Evolutionary conservation across 2,329 filamentous ascomycete species (phyloP).

Genomic region (Nemania sp.): DNA sequence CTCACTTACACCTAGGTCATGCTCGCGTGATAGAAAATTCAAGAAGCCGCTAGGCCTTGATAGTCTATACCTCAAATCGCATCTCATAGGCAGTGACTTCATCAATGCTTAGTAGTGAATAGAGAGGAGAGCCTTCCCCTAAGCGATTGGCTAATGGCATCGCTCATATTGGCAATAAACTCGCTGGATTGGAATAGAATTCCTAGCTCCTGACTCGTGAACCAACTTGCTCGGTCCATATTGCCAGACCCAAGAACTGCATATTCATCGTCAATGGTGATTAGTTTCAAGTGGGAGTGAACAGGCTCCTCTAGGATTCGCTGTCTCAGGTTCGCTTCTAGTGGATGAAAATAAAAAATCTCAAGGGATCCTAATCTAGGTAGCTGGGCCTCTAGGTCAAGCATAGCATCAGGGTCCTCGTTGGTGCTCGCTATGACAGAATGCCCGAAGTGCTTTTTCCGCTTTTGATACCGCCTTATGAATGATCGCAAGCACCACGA

Average conservation of each 20-base stretch:
- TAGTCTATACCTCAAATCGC: neutral
- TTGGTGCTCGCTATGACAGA: constrained; percentile 26
- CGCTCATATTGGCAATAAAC: constrained; percentile 51
- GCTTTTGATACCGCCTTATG: constrained; percentile 56
- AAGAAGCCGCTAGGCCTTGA: neutral
- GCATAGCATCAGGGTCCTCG: constrained; percentile 42
- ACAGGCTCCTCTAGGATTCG: constrained; percentile 67
- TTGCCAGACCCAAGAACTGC: constrained; percentile 83
- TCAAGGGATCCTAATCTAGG: constrained; percentile 62
- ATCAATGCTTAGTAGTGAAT: constrained; percentile 41
- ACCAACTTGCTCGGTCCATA: constrained; percentile 87
- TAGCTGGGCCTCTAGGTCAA: constrained; percentile 59
- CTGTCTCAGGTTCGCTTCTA: constrained; percentile 34
- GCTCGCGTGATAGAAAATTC: neutral
- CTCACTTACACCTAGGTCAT: neutral
- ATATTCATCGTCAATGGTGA: constrained; percentile 75
- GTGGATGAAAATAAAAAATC: constrained; percentile 68
- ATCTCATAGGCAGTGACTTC: neutral
- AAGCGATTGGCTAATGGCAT: constrained; percentile 51
- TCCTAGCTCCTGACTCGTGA: constrained; percentile 85
- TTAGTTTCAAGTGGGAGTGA: constrained; percentile 82
- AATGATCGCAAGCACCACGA: constrained; percentile 71
- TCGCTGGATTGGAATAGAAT: constrained; percentile 63
- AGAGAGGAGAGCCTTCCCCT: constrained; percentile 51
- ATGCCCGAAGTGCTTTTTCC: constrained; percentile 57